phyloP scores from a whole-genome alignment of 2,329 filamentous ascomycete species.

The Thielaviopsis euricoi region DNA sequence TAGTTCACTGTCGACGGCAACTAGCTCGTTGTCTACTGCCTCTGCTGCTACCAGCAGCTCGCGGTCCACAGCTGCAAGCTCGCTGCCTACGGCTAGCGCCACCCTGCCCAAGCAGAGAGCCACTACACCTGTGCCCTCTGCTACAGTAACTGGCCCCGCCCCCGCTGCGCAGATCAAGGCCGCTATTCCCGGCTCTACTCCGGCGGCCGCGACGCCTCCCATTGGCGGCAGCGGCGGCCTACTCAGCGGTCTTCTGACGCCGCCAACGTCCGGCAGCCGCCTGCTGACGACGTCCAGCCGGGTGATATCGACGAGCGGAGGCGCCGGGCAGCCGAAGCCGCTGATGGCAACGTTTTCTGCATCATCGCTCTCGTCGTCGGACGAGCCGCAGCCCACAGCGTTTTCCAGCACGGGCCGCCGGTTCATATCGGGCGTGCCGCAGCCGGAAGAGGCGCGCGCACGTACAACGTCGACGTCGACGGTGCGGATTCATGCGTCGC shows the following conservation, averaged over 20 bases:
- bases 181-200: conserved; percentile 18
- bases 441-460: conserved; percentile 12
- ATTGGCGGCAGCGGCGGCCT: conserved; percentile 32
- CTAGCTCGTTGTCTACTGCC: conserved; percentile 22
- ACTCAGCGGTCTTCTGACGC: conserved; percentile 70
- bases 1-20: conserved; percentile 26
- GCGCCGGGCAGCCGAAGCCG: conserved; percentile 25
- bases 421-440: conserved; percentile 23
- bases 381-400: conserved; percentile 37
- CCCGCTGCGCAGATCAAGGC: neutral
- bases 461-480: conserved; percentile 15
- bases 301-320: neutral
- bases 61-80: conserved; percentile 14
- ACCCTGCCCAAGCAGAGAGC: neutral
- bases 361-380: neutral
- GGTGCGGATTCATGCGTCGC: neutral
- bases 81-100: neutral
- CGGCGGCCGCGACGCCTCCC: neutral
- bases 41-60: conserved; percentile 42
- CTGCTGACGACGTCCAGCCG: neutral
- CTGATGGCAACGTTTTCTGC: conserved; percentile 24
- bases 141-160: neutral
- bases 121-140: neutral
- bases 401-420: conserved; percentile 44
- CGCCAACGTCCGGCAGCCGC: conserved; percentile 61